Base-by-base conservation (phyloP, 1,284 basidiomycete species). In the Exobasidium cylindrosporum region DNA sequence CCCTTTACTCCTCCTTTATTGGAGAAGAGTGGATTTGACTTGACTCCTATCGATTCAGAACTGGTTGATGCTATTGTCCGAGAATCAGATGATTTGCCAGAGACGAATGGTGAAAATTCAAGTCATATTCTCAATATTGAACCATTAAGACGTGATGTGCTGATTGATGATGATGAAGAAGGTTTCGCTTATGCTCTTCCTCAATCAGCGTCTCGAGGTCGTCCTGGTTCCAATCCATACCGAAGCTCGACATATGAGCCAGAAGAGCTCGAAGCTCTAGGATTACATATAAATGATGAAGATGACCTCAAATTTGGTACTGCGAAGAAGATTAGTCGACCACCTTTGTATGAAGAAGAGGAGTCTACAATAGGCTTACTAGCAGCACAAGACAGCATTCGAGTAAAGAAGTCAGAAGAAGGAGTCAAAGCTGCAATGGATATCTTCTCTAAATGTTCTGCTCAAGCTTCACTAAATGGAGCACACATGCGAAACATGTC, bases 161-260 rank as follows among this genome's bases (percentile, higher is more conserved):
- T 32, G 4, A n/a, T 53, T 17, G 24, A 49, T 26, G 17, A 40
- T 60, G 31, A 56, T 64, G 21, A 67, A 64, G 4, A 44, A 53
- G 40, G 60, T 58, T 24, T 28, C 24, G 26, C 21, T n/a, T 17
- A 6, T 24, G 53, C 24, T 2, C 47, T 26, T 10, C 53, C 45
- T 21, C 17, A 21, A 29, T 21, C 31, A 4, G 14, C 31, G 17
- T 24, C 24, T 4, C 10, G 31, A 26, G 26, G 21, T 13, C 31
- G 54, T 44, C 32, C 13, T 24, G 57, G 24, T 7, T n/a, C n/a
- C 5, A 62, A 62, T 11, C 71, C 65, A 1, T 73, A 73, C 57
- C 65, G 71, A 40, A 65, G 67, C 3, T 73, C 71, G 4, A 56
- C 67, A 31, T 73, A 73, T 53, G 67, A 67, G 2, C 57, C 64